A percentile compares a stretch with the other conserved stretches of the same genome.
Conservation (phyloP, 805 yeast genomes). For the Peterozyma toletana region DNA sequence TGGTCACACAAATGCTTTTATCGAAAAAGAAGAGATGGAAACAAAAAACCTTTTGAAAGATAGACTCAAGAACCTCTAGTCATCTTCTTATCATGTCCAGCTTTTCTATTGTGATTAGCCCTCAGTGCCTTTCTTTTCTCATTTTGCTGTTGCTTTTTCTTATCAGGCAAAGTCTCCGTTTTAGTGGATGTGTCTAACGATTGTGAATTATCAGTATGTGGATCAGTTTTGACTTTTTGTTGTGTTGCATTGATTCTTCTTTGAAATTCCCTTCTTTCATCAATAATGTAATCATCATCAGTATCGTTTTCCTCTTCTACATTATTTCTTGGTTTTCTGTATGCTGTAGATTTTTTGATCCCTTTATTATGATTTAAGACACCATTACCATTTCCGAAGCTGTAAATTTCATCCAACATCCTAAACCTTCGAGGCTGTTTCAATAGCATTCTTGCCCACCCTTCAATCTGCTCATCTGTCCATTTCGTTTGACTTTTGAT, state of each 20-base stretch:
- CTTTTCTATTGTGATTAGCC: constrained; percentile 62
- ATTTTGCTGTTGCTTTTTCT: constrained; percentile 33
- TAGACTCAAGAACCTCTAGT: constrained; percentile 19
- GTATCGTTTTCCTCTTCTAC: constrained; percentile 6
- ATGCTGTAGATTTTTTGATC: constrained; percentile 12
- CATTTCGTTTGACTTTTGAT: constrained; percentile 51
- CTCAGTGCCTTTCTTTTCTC: constrained; percentile 47
- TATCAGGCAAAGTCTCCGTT: constrained; percentile 11
- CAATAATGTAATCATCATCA: background rate
- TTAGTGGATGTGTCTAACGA: background rate
- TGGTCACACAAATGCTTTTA: no score
- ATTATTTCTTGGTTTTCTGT: constrained; percentile 10
- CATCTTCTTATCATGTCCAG: constrained; percentile 53
- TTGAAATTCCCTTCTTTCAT: constrained; percentile 8
- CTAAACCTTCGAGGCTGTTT: constrained; percentile 57
- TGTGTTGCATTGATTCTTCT: background rate
- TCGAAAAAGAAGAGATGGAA: no score
- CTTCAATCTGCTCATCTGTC: constrained; percentile 90
- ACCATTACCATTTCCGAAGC: constrained; percentile 34
- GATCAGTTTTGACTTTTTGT: background rate
- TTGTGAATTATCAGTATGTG: background rate
- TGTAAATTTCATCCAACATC: constrained; percentile 53
- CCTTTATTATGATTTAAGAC: constrained; percentile 10
- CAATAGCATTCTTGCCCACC: constrained; percentile 78
- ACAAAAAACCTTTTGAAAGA: constrained; percentile 20